Conservation (phyloP, 1,284 basidiomycete genomes). For the Tranzscheliella williamsii region DNA sequence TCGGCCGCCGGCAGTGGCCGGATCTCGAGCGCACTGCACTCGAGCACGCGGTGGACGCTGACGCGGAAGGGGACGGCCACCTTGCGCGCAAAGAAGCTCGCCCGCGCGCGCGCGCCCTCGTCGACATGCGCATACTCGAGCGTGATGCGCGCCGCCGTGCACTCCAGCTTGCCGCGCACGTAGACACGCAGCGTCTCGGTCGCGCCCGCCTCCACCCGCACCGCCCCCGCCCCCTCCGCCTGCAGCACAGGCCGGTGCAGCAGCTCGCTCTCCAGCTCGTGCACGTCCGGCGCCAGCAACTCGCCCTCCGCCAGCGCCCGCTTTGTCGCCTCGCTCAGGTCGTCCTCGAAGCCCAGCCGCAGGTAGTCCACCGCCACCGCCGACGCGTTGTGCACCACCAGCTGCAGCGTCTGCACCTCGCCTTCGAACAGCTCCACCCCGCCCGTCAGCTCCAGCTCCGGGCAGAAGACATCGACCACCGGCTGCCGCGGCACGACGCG, state of each 20-base stretch:
- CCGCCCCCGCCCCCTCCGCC: not conserved
- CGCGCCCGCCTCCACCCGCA: conserved; percentile 70
- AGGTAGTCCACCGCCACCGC: conserved; percentile 79
- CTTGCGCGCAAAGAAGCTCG: conserved; percentile 78
- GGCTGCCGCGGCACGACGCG: conserved; percentile 83
- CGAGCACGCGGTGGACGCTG: conserved; percentile 89
- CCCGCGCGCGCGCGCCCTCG: conserved; percentile 47
- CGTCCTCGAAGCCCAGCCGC: conserved; percentile 83
- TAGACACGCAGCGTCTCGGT: conserved; percentile 71
- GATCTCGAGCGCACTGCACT: conserved; percentile 65
- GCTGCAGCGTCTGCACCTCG: conserved; percentile 79
- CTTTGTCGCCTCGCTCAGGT: conserved; percentile 76
- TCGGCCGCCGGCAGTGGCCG: conserved; percentile 19
- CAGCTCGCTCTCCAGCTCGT: conserved; percentile 85
- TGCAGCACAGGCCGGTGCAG: conserved; percentile 78
- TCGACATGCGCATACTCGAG: conserved; percentile 76
- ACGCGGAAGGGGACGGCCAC: conserved; percentile 81
- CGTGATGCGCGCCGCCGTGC: conserved; percentile 75
- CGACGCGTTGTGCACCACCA: conserved; percentile 83
- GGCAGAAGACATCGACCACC: conserved; percentile 77
- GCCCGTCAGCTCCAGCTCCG: conserved; percentile 78
- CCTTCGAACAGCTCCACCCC: conserved; percentile 92
- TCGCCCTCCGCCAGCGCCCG: conserved; percentile 73
- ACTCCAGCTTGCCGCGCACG: conserved; percentile 85
- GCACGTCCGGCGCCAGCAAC: conserved; percentile 78